Evolutionary conservation across 106 monocot genomes (phyloP), one percentile per base, ranked within the genome.

Genomic region (Iris macrosiphon): DNA sequence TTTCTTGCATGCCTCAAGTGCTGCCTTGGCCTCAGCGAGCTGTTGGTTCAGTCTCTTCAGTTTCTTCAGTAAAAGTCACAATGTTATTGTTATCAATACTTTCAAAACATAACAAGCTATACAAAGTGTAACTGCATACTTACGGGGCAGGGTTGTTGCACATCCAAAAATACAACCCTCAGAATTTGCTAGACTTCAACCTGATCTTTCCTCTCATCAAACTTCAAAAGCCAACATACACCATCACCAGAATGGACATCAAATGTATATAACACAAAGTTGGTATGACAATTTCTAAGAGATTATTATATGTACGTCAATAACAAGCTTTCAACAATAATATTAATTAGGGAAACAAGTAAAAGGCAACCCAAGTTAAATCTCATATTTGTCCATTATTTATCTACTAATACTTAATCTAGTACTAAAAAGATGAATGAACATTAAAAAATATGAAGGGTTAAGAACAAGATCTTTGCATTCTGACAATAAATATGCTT

Each of bases 151-250:
- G 72, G 67, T 22, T 63, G 69, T 2, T 82, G 79, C 0, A 16
- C 32, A 16, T 92, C 82, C 60, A 92, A 65, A 60, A 87, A 92
- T 19, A 92, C 79, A 51, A 92, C 92, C 16, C 62, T 68, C 29
- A 92, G 70, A 52, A 92, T 74, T 58, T 76, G 69, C 76, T 92
- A 86, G 14, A 83, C 79, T 14, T 66, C 79, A 30, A 87, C 74
- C 33, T 69, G 72, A 61, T 92, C 92, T 62, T 87, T 92, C 23
- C 83, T 78, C 69, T 92, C 92, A 29, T 92, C 92, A 77, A 92
- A 92, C 92, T 92, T 74, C 25, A 45, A 37, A 5, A 59, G 8
- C 50, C 0, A 55, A 37, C 16, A 61, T 37, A 22, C n/a, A n/a
- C 6, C 15, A 30, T 21, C 19, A 3, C 42, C 14, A 40, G 25